Percentiles rank a stretch among this genome's conserved stretches.
Evolutionary conservation across 176 grass and related monocot species (phyloP).

Genomic region (Tillandsia leiboldiana): DNA sequence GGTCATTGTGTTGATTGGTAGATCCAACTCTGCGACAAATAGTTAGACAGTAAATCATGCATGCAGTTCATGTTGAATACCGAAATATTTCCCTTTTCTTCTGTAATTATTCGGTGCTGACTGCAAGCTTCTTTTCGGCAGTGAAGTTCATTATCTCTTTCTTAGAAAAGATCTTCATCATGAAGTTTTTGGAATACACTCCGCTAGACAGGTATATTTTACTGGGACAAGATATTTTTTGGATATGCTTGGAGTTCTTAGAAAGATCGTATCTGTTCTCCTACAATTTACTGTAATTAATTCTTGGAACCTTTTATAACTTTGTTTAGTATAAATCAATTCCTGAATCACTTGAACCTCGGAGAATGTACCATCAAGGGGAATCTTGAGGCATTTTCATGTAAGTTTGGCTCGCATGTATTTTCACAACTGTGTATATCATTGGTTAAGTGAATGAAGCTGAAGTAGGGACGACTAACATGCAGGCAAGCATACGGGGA

Average conservation of each 20-base stretch:
- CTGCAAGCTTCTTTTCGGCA: neutral
- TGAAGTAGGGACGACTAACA: slow-evolving; percentile 2
- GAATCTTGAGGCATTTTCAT: slow-evolving; percentile 24
- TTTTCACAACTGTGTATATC: slow-evolving; percentile 6
- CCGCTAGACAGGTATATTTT: slow-evolving; percentile 62
- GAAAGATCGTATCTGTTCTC: neutral
- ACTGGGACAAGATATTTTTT: neutral
- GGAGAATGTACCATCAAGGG: slow-evolving; percentile 20
- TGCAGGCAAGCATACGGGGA: slow-evolving; percentile 80
- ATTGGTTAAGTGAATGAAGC: neutral
- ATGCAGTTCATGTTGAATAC: neutral
- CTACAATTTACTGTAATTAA: neutral
- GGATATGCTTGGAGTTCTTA: neutral
- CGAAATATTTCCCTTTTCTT: neutral
- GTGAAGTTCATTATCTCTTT: neutral
- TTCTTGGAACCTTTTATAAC: neutral
- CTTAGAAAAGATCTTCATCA: slow-evolving; percentile 7
- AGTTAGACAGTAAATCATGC: neutral
- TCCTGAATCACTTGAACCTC: slow-evolving; percentile 16
- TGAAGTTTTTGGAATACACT: slow-evolving; percentile 99
- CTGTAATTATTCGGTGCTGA: neutral
- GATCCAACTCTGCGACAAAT: neutral
- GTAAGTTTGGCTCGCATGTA: slow-evolving; percentile 6
- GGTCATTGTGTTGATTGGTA: neutral
- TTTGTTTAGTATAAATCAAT: slow-evolving; percentile 16